Evolutionary conservation across 2,329 filamentous ascomycete species (phyloP).

Genomic region (Geosmithia flava): DNA sequence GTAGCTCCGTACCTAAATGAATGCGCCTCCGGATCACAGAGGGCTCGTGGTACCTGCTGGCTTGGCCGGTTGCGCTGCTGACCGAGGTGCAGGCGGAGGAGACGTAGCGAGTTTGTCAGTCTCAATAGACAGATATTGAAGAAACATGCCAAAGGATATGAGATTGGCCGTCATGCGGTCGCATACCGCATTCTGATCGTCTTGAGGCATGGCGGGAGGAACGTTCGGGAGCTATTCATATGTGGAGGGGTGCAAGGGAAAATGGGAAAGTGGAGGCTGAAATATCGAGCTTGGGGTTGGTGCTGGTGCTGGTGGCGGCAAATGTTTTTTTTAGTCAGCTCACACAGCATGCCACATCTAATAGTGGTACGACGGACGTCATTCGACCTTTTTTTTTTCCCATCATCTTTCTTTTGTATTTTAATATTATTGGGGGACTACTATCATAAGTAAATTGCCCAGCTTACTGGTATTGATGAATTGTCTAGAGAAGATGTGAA

Average conservation of each 20-base stretch:
- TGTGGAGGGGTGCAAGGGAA: neutral
- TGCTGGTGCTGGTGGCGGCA: neutral
- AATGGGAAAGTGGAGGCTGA: neutral
- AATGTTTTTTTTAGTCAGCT: neutral
- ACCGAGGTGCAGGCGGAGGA: neutral
- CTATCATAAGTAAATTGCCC: no score
- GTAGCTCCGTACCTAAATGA: neutral
- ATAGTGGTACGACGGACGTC: neutral
- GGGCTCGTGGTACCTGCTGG: neutral
- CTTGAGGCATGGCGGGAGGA: slow-evolving; percentile 2
- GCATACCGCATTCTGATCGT: slow-evolving; percentile 9
- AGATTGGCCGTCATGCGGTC: slow-evolving; percentile 18
- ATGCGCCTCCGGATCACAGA: neutral
- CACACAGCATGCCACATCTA: neutral
- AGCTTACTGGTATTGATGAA: no score
- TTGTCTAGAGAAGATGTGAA: no score
- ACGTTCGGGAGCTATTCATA: neutral
- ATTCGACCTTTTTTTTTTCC: neutral
- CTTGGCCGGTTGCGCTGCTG: neutral
- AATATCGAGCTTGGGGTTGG: neutral
- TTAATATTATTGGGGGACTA: no score
- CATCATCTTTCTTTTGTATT: neutral
- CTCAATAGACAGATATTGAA: slow-evolving; percentile 14
- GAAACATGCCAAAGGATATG: slow-evolving; percentile 21
- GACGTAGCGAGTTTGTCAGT: neutral